A percentile compares a stretch with the other conserved stretches of the same genome.
phyloP scores from a whole-genome alignment of 495 filamentous ascomycete species.

The Polyplosphaeria fusca region DNA sequence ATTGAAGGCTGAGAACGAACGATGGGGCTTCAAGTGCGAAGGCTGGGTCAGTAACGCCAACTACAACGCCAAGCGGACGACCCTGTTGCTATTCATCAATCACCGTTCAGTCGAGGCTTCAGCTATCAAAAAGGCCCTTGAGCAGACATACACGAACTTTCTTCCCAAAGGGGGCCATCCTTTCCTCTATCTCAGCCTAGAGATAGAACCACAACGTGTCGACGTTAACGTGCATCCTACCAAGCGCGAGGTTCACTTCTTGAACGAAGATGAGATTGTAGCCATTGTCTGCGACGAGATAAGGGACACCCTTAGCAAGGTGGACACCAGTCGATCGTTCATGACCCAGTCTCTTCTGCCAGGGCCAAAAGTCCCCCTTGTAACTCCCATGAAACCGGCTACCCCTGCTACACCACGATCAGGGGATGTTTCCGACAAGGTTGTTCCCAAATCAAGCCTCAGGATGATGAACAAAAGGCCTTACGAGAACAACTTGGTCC shows the following conservation, averaged over 20 bases:
- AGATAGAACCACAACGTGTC: conserved; percentile 88
- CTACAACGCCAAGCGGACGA: conserved; percentile 89
- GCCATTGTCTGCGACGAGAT: conserved; percentile 82
- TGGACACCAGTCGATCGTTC: conserved; percentile 94
- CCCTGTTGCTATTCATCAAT: conserved; percentile 92
- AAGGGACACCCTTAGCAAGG: conserved; percentile 72
- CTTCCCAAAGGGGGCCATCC: conserved; percentile 94
- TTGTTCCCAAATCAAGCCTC: conserved; percentile 35
- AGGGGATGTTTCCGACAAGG: conserved; percentile 6
- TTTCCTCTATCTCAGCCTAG: conserved; percentile 87
- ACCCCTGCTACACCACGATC: conserved; percentile 41
- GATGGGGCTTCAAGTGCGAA: conserved; percentile 77
- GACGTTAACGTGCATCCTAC: conserved; percentile 99
- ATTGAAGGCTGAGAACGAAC: conserved; percentile 66
- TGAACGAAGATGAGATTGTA: conserved; percentile 97
- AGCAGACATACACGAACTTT: conserved; percentile 86
- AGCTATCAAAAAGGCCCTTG: conserved; percentile 81
- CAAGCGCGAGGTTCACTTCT: conserved; percentile 95
- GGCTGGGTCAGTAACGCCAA: conserved; percentile 92
- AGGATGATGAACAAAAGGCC: conserved; percentile 54
- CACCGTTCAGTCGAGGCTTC: conserved; percentile 94
- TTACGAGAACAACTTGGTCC: conserved; percentile 84
- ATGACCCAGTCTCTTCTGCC: conserved; percentile 88
- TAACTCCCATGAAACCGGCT: conserved; percentile 34
- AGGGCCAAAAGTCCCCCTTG: conserved; percentile 51